These are phyloP conservation scores for Aspergillus luchuensis DNA, from an alignment of 2,329 filamentous ascomycete species.

Conservation along the genomic window DNA sequence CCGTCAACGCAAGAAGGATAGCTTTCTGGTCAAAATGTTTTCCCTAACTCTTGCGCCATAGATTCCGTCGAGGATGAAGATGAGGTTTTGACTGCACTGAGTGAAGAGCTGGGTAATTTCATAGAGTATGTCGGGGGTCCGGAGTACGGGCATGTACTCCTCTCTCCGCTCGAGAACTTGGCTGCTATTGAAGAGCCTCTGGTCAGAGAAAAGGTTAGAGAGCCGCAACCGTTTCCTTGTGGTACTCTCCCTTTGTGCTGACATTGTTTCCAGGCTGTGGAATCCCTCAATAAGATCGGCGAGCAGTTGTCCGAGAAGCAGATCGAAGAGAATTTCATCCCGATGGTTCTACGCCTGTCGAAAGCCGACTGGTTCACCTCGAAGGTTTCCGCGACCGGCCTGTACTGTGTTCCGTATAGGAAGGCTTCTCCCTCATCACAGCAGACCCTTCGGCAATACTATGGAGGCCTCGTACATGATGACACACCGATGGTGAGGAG, in stretches of 20 bases:
- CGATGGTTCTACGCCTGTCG: conserved; percentile 89
- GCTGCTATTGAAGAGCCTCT: conserved; percentile 98
- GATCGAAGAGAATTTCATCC: conserved; percentile 96
- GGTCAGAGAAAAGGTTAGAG: conserved; percentile 88
- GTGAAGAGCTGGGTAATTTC: conserved; percentile 94
- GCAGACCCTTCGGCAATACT: conserved; percentile 88
- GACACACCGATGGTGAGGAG: conserved; percentile 99
- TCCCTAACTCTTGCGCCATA: conserved; percentile 48
- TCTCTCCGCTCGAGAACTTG: conserved; percentile 95
- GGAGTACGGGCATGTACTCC: conserved; percentile 90
- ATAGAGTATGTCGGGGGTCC: conserved; percentile 97
- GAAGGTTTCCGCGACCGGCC: conserved; percentile 95
- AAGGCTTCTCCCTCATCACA: conserved; percentile 87
- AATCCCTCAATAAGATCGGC: conserved; percentile 99
- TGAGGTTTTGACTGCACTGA: conserved; percentile 93
- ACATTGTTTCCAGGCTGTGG: conserved; percentile 71
- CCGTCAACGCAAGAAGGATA: conserved; percentile 16
- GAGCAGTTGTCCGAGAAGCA: conserved; percentile 85
- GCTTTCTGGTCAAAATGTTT: conserved; percentile 4
- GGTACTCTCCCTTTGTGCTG: conserved; percentile 9
- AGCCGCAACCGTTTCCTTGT: background rate
- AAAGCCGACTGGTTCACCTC: conserved; percentile 99
- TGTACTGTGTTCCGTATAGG: conserved; percentile 90
- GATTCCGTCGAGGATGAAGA: conserved; percentile 99
- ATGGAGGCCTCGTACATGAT: conserved; percentile 90